Evolutionary conservation across 2,329 filamentous ascomycete genomes (phyloP).

Genomic region (Ceratocystis harringtonii): DNA sequence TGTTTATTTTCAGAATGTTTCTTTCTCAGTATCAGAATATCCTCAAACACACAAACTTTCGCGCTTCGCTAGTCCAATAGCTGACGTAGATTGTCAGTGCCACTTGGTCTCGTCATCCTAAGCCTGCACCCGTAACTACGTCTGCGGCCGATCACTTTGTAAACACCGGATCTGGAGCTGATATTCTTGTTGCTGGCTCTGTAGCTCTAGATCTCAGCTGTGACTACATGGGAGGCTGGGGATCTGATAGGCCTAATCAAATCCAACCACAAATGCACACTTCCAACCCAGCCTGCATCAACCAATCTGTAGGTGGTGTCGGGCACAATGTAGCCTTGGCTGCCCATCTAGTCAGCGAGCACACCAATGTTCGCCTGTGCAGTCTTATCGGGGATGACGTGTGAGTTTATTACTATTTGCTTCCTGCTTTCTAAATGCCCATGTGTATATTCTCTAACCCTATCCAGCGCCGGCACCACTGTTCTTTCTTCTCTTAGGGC

Average conservation of each 20-base stretch:
- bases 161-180: constrained; percentile 25
- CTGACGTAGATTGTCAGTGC: constrained; percentile 2
- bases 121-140: constrained; percentile 17
- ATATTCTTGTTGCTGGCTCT: constrained; percentile 80
- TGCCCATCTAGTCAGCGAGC: constrained; percentile 50
- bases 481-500: constrained; percentile 51
- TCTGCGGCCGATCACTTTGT: constrained; percentile 18
- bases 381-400: constrained; percentile 69
- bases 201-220: constrained; percentile 79
- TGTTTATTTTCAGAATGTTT: background rate
- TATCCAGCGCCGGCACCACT: constrained; percentile 51
- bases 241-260: constrained; percentile 21
- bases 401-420: constrained; percentile 28
- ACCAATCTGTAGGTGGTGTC: constrained; percentile 75
- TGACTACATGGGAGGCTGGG: constrained; percentile 39
- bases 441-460: constrained; percentile 7
- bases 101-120: background rate
- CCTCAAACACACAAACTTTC: background rate
- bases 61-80: background rate
- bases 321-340: constrained; percentile 84
- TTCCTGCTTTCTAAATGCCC: background rate
- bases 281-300: constrained; percentile 72
- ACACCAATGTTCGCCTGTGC: constrained; percentile 52
- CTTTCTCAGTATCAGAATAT: background rate
- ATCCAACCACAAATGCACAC: constrained; percentile 47